Evolutionary conservation across 371 early-diverging fungal genomes (phyloP).

Genomic region (Catenaria anguillulae): DNA sequence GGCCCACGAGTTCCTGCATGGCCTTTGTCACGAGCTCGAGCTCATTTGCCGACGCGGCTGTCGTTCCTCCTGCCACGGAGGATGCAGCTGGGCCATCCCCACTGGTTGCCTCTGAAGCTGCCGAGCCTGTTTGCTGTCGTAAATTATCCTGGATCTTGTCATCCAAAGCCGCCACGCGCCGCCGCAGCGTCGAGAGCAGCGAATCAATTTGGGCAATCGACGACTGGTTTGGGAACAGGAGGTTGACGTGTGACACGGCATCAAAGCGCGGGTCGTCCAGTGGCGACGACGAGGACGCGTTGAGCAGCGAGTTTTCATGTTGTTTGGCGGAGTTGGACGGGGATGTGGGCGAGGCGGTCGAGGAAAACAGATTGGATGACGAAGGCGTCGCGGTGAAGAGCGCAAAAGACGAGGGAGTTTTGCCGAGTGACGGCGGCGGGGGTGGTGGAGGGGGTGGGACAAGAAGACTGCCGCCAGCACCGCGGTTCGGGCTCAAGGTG

Average conservation of each 20-base stretch:
- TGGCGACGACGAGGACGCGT: constrained; percentile 13
- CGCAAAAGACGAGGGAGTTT: no score
- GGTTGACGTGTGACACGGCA: constrained; percentile 56
- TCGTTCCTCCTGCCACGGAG: background rate
- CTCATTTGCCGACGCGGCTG: background rate
- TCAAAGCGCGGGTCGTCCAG: constrained; percentile 57
- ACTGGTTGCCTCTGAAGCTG: background rate
- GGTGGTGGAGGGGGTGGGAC: background rate
- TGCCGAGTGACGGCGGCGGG: background rate
- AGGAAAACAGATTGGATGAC: background rate
- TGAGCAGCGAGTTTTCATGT: background rate
- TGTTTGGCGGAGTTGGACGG: no score
- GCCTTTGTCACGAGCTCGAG: background rate
- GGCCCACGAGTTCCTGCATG: constrained; percentile 49
- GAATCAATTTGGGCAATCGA: constrained; percentile 44
- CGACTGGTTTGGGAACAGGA: constrained; percentile 61
- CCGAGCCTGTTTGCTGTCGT: constrained; percentile 40
- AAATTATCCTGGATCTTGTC: constrained; percentile 52
- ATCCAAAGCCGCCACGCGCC: constrained; percentile 39
- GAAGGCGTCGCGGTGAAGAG: background rate
- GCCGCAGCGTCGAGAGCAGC: constrained; percentile 41
- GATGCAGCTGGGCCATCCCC: constrained; percentile 8
- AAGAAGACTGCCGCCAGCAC: background rate
- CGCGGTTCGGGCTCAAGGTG: no score
- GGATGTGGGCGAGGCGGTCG: no score